Evolutionary conservation across 257 asterid species (phyloP), one percentile per base, ranked within the genome.

Genomic region (Perilla frutescens): DNA sequence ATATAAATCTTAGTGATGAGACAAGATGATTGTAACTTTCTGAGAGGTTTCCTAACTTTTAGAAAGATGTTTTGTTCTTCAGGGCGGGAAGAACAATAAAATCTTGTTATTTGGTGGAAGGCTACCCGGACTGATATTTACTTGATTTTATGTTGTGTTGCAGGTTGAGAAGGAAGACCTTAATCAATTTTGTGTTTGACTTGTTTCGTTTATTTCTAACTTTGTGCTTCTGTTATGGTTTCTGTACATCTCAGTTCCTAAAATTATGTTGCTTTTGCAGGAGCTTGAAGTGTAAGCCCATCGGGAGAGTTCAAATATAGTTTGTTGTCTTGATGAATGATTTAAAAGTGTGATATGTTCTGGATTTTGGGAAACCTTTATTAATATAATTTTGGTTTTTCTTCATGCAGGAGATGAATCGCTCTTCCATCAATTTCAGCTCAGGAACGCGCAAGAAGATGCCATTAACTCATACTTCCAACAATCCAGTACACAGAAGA

Each of bases 191-290:
- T 57, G 13, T 56, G 44, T 76, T 68, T 50, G 66, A 56, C 63
- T 50, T 60, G 57, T 43, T 66, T 74, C 37, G 15, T 60, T 43
- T 74, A 56, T 64, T 64, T 61, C 71, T 47, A 14, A 29, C 62
- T 34, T 58, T 39, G 47, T 68, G 55, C 49, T 72, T 75, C 50
- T 63, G 34, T 50, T 79, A 59, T 54, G 59, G 68, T 78, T 72
- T 43, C 45, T 59, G 61, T 54, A 15, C 41, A 45, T 65, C 14
- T 45, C 53, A 49, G 70, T 64, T 84, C 77, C 88, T 83, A 70
- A 84, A 76, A 6, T 68, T 63, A 59, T 75, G 72, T 83, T 72
- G 40, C 61, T 87, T 82, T 92, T 88, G 96, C 96, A 92, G 98
- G 96, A 76, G 13, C 62, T 69, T 69, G 74, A 77, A 79, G 82